Base-by-base conservation (phyloP, 176 grass and related monocot genomes). In the Cenchrus americanus region DNA sequence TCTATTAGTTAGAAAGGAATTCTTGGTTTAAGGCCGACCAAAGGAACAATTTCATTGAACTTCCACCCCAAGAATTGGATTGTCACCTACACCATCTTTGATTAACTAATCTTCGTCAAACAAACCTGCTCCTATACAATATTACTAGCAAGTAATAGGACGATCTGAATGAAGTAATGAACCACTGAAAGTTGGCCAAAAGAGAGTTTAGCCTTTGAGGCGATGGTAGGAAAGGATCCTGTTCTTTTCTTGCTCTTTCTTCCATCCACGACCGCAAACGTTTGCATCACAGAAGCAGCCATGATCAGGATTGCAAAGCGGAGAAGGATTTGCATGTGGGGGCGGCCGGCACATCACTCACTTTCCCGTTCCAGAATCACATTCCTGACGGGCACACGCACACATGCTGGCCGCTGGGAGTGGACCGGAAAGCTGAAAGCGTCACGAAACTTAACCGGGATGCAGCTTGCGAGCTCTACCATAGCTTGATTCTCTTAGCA, bases 221-320 rank as follows among this genome's bases (percentile, higher is more conserved):
- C 83, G 9, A 89, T 40, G 54, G 71, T 63, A 77, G 71, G 71
- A 85, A 89, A 85, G 83, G 46, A 77, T 85, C 79, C 30, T 46
- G 83, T 89, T 89, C 87, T 89, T 85, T 89, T 76, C 87, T 89
- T 89, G 77, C 83, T 81, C 78, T 85, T 89, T 85, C 63, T 85
- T 85, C 83, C 87, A 81, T 51, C 76, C 58, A 54, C 73, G 77
- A 43, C 46, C 49, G 66, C 13, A 52, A 40, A 32, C 27, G 30
- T 27, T 62, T 17, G 73, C 82, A 44, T 14, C 73, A 76, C 0
- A 41, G 40, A 71, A 19, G 0, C 81, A 12, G 17, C 49, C 81
- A 55, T 53, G 24, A 41, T 18, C 50, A 27, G 51, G 61, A 42
- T 5, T 58, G 77, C 14, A 41, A 41, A 48, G 43, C 1, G 8